These are phyloP conservation scores for Orbilia brochopaga DNA, from an alignment of 2,329 filamentous ascomycete species.

Conservation along the genomic window DNA sequence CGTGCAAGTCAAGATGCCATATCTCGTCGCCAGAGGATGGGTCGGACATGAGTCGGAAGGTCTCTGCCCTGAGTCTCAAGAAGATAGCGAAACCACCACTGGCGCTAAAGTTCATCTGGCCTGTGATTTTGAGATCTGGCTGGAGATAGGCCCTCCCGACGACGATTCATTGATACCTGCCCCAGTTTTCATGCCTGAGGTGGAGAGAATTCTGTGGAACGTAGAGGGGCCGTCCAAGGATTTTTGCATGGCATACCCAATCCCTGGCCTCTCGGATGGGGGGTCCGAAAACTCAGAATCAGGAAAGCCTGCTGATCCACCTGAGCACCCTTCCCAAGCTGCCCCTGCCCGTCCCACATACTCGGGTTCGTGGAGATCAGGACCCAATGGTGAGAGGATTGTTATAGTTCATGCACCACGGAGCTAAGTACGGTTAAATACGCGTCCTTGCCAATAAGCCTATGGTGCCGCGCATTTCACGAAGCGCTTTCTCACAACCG, in stretches of 20 bases:
- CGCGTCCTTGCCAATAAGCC: no score
- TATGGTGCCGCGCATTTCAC: no score
- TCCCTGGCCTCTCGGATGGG: conserved; percentile 23
- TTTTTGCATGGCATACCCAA: conserved; percentile 16
- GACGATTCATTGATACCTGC: neutral
- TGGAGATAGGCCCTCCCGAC: conserved; percentile 14
- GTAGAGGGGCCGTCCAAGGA: conserved; percentile 8
- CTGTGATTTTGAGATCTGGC: conserved; percentile 28
- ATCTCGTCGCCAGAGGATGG: conserved; percentile 35
- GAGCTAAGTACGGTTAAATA: no score
- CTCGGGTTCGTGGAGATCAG: no score
- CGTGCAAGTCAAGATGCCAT: conserved; percentile 51
- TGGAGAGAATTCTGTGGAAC: conserved; percentile 33
- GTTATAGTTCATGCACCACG: no score
- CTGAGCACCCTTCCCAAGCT: neutral
- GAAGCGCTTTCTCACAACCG: no score
- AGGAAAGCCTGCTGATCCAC: no score
- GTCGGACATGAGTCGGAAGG: conserved; percentile 37
- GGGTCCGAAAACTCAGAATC: neutral
- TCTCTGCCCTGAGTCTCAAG: conserved; percentile 19
- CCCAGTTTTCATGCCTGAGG: conserved; percentile 14
- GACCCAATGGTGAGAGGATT: no score
- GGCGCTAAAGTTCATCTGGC: conserved; percentile 14
- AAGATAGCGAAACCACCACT: conserved; percentile 11
- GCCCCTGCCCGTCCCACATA: no score